Base-by-base conservation (phyloP, 1,139 yeast genomes). In the Casaregolazyma lundiana region DNA sequence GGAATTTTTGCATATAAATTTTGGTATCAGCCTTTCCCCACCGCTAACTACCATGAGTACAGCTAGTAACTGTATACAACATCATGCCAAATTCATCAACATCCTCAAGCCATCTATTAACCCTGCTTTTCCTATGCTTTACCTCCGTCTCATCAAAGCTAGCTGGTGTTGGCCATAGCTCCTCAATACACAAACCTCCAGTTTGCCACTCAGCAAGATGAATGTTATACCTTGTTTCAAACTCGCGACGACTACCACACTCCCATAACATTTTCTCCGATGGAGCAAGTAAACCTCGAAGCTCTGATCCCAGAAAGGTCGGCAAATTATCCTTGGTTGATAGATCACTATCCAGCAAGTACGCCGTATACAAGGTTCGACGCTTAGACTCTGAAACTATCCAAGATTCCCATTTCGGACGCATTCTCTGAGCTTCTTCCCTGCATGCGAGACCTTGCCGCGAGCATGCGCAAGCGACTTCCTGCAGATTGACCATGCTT, bases 1-100 rank as follows among this genome's bases (percentile, higher is more conserved):
- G n/a, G n/a, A n/a, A n/a, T n/a, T n/a, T n/a, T n/a, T n/a, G n/a
- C n/a, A n/a, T n/a, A n/a, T n/a, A n/a, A n/a, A n/a, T n/a, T n/a
- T n/a, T n/a, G n/a, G n/a, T n/a, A n/a, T n/a, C n/a, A n/a, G n/a
- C 13, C 8, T 21, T 8, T n/a, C 3, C 3, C 13, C 32, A 2
- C 32, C 15, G 13, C 6, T 26, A 54, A 70, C 43, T 15, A 22
- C 46, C 50, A 22, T 47, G 50, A 11, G 44, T 48, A 43, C 43
- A 38, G 26, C 35, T 35, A 20, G 38, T 39, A 6, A 45, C 34
- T 2, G 50, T 44, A 43, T 22, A 48, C 13, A 48, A 37, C 47
- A 46, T 42, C 15, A 37, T 48, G n/a, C 50, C 50, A 26, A 48
- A 48, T 26, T 42, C 50, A 19, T 48, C 50, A 16, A 48, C 39